A percentile compares a stretch with the other conserved stretches of the same genome.
Evolutionary conservation across 257 asterid genomes (phyloP).

Genomic region (Nicotiana paniculata): DNA sequence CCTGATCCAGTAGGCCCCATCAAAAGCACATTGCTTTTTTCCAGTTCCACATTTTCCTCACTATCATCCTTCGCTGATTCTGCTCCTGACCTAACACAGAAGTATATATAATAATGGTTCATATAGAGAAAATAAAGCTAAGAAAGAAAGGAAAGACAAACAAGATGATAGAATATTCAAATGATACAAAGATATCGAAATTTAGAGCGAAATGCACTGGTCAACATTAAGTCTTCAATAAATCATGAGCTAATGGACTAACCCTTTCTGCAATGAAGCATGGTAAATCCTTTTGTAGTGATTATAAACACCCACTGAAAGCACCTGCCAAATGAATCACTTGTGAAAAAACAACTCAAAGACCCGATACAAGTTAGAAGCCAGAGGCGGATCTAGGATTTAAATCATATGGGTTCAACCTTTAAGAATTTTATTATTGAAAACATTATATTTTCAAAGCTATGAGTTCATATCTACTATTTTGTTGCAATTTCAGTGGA

Average conservation of each 20-base stretch:
- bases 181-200: neutral
- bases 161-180: neutral
- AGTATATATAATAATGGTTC: neutral
- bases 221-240: neutral
- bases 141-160: neutral
- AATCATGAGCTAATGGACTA: constrained; percentile 19
- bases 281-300: constrained; percentile 85
- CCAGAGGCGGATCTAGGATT: too few relatives aligned
- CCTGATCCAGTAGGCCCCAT: constrained; percentile 99
- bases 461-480: too few relatives aligned
- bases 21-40: constrained; percentile 91
- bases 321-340: constrained; percentile 51
- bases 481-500: too few relatives aligned
- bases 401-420: too few relatives aligned
- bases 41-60: constrained; percentile 72
- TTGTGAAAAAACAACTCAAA: neutral
- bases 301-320: constrained; percentile 85
- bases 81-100: constrained; percentile 56
- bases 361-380: neutral
- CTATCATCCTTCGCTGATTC: constrained; percentile 46
- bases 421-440: too few relatives aligned
- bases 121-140: neutral
- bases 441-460: too few relatives aligned
- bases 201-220: constrained; percentile 5
- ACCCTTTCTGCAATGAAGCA: constrained; percentile 68